Conservation (phyloP, 208 protist species). For the Leishmania turanica region DNA sequence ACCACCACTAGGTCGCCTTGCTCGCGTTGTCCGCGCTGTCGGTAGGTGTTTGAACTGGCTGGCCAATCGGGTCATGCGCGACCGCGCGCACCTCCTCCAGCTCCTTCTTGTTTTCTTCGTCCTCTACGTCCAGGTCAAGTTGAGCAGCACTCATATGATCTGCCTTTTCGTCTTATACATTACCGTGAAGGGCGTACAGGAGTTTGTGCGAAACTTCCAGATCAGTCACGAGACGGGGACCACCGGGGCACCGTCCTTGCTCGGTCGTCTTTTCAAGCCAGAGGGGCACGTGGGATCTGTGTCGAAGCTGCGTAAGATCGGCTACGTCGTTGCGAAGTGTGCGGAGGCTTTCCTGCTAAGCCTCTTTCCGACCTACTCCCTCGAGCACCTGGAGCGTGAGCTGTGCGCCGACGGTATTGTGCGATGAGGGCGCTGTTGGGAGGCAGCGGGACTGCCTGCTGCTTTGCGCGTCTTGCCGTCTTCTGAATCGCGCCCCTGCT, state of each 20-base stretch:
- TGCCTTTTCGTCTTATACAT: background rate
- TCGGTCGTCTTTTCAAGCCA: conserved; percentile 26
- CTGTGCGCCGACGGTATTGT: conserved; percentile 69
- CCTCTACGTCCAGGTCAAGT: conserved; percentile 10
- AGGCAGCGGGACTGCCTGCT: background rate
- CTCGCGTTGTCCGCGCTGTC: background rate
- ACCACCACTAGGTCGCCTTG: background rate
- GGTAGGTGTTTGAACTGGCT: background rate
- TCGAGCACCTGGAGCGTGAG: conserved; percentile 65
- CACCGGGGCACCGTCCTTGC: conserved; percentile 10
- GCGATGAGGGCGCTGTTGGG: background rate
- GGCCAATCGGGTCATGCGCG: background rate
- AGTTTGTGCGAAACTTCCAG: conserved; percentile 8
- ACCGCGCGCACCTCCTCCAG: conserved; percentile 1
- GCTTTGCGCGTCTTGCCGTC: background rate
- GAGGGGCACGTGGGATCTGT: conserved; percentile 15
- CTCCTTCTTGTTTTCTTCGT: conserved; percentile 4
- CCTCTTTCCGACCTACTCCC: conserved; percentile 67
- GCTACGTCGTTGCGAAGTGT: conserved; percentile 65
- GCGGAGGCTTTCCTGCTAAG: conserved; percentile 68
- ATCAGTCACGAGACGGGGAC: conserved; percentile 22
- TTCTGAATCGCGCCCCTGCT: background rate
- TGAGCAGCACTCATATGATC: background rate
- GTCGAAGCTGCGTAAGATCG: conserved; percentile 27
- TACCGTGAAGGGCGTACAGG: conserved; percentile 3